Base-by-base conservation (phyloP, 2,329 filamentous ascomycete species). In the Diplodia scrobiculata region DNA sequence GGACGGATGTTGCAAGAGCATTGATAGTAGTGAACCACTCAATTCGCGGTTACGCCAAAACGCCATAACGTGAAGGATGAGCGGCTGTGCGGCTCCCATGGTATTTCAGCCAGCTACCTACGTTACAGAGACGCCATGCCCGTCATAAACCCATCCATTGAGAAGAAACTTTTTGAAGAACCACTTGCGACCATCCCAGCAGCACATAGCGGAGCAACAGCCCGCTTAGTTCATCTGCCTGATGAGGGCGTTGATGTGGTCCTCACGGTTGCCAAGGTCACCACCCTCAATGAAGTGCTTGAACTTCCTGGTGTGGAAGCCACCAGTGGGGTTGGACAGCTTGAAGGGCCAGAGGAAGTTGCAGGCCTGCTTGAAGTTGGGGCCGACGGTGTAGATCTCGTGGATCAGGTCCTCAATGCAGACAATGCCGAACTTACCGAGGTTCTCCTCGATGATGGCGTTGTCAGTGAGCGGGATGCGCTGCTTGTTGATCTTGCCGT, bases 261-360 rank as follows among this genome's bases (percentile, higher is more conserved):
- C 93, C 87, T 99, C 95, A 74, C 95, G 91, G 89, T 99, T 98
- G 81, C 95, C 95, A 75, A 96, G 85, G 83, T 99, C 95, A 89
- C 95, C 95, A 83, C 94, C 95, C 87, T 97, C 91, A 71, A 98
- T 91, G 85, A 91, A 98, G 86, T 98, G 93, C 87, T 92, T 95
- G 89, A 98, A 98, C 87, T 98, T 99, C 84, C 95, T 87, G 76
- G 90, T 83, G 75, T 90, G 90, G 92, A 98, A 99, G 72, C 95
- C 94, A 81, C 95, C 95, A 75, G 84, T 98, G 79, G 95, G 95
- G 89, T 96, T 97, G 88, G 88, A 92, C 74, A 99, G 91, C 91
- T 99, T 98, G 89, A 99, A 99, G 79, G 95, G 95, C 95, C 95
- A 99, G 74, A 98, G 85, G 89, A 98, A 98, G 90, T 98, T 99